Conservation (phyloP, 2,329 filamentous ascomycete species). For the Colletotrichum aenigma region DNA sequence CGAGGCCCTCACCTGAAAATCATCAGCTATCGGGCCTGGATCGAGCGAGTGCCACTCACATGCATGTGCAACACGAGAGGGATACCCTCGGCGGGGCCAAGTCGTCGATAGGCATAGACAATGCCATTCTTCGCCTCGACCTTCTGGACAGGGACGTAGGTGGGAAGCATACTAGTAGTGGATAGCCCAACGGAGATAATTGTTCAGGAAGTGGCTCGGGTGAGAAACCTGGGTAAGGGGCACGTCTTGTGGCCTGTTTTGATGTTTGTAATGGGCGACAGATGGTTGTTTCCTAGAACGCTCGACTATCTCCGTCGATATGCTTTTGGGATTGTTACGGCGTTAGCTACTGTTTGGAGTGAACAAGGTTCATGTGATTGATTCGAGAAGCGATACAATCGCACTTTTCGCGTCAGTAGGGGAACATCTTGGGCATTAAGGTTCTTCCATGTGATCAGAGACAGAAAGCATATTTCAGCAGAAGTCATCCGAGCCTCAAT, state of each 20-base stretch:
- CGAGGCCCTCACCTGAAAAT: neutral
- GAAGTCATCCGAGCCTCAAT: neutral
- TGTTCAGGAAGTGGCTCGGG: neutral
- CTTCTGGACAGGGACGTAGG: slow-evolving; percentile 4
- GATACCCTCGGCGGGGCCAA: neutral
- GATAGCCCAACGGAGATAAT: neutral
- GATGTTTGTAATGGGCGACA: neutral
- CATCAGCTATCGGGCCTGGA: neutral
- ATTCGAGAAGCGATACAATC: neutral
- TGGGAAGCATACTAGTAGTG: neutral
- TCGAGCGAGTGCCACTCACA: neutral
- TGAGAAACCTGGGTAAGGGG: neutral
- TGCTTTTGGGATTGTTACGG: neutral
- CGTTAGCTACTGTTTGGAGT: neutral
- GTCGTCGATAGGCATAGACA: neutral
- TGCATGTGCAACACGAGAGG: slow-evolving; percentile 9
- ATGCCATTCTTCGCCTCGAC: slow-evolving; percentile 2
- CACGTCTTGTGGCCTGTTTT: neutral
- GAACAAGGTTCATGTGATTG: neutral
- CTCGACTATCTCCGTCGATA: neutral
- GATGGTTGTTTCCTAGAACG: neutral
- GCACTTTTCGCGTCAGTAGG: neutral
- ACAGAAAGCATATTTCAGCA: neutral
- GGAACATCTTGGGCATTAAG: neutral
- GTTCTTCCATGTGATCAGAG: neutral